These are phyloP conservation scores for Colletotrichum viniferum DNA, from an alignment of 2,329 filamentous ascomycete genomes.

Conservation along the genomic window DNA sequence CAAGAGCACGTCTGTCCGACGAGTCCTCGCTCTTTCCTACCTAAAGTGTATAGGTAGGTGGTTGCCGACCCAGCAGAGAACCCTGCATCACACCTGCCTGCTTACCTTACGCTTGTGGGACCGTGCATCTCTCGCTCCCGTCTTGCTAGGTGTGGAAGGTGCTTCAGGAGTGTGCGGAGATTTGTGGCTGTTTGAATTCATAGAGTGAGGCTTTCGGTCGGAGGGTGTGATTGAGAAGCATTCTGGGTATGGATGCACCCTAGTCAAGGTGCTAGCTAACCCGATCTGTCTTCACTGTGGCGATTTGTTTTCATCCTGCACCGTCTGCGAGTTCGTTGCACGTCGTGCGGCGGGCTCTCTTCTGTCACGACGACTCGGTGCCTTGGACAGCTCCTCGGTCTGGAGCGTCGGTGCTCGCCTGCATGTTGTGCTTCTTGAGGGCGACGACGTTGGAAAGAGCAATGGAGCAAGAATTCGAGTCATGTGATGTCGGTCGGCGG, in stretches of 20 bases:
- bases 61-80: not conserved
- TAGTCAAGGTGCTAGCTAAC: too few relatives aligned
- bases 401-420: not conserved
- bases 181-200: not conserved
- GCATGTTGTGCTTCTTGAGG: not conserved
- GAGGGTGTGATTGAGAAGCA: too few relatives aligned
- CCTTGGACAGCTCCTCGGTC: not conserved
- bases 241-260: too few relatives aligned
- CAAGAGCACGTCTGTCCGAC: rapidly evolving
- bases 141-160: not conserved
- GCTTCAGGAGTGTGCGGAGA: not conserved
- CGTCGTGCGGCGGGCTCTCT: not conserved
- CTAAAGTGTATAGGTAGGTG: not conserved
- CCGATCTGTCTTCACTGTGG: not conserved
- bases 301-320: not conserved
- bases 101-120: rapidly evolving
- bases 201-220: too few relatives aligned
- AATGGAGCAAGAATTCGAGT: not conserved
- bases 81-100: not conserved
- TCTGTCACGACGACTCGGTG: not conserved
- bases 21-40: not conserved
- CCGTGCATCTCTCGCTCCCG: not conserved
- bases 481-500: not conserved
- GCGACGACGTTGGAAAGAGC: not conserved
- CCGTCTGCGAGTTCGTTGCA: not conserved